Evolutionary conservation across 441 rosid species (phyloP).

Genomic region (Biscutella auriculata): DNA sequence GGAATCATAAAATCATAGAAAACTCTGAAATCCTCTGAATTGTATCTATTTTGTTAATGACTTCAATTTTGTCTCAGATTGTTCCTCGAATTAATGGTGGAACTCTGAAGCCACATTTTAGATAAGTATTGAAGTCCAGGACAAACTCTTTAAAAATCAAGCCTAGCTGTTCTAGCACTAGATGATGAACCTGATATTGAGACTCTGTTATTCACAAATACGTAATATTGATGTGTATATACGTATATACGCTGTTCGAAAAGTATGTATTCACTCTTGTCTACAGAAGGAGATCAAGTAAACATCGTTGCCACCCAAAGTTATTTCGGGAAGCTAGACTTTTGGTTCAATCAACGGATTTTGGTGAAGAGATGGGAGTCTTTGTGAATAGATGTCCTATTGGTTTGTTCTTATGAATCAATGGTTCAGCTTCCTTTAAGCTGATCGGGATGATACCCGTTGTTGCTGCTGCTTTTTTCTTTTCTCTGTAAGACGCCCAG

Average conservation of each 20-base stretch:
- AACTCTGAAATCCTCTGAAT: background rate
- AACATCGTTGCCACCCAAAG: background rate
- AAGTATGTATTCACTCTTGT: background rate
- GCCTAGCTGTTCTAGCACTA: no score
- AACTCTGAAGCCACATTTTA: background rate
- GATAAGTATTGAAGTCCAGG: slow-evolving; percentile 11
- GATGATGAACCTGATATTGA: background rate
- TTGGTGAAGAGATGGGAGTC: slow-evolving; percentile 14
- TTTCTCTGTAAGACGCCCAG: slow-evolving; percentile 80
- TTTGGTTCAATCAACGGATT: slow-evolving; percentile 14
- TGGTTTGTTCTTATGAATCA: slow-evolving; percentile 29
- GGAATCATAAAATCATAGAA: background rate
- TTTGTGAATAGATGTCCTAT: slow-evolving; percentile 19
- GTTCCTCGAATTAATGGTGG: background rate
- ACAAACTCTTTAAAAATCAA: no score
- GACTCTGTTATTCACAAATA: background rate
- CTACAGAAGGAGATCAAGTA: background rate
- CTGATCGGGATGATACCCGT: slow-evolving; percentile 23
- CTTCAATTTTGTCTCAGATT: background rate
- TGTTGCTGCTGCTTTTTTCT: slow-evolving; percentile 23
- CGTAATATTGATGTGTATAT: background rate
- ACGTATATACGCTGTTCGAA: background rate
- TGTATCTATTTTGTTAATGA: background rate
- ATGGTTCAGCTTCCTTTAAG: slow-evolving; percentile 36
- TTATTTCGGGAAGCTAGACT: background rate